Percentiles rank a stretch among this genome's conserved stretches.
Evolutionary conservation across 2,329 filamentous ascomycete species (phyloP).

Genomic region (Ceratocystis variospora): DNA sequence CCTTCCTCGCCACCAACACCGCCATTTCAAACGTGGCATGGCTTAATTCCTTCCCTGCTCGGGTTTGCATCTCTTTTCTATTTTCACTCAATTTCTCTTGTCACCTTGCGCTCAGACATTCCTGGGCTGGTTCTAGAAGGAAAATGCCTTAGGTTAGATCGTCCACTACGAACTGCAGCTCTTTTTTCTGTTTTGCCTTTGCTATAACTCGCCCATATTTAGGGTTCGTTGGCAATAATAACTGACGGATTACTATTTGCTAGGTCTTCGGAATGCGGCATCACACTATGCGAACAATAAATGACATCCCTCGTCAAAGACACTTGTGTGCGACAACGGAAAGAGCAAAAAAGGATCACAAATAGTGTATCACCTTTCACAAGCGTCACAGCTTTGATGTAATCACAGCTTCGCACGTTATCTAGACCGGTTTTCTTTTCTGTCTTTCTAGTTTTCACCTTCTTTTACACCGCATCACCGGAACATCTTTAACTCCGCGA

Average conservation of each 20-base stretch:
- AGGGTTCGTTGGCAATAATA: neutral
- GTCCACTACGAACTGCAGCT: neutral
- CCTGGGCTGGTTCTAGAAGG: constrained; percentile 7
- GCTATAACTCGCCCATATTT: neutral
- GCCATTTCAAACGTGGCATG: neutral
- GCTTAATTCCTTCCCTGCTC: neutral
- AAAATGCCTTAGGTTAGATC: neutral
- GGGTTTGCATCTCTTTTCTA: neutral
- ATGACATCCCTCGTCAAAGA: neutral
- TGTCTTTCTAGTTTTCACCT: neutral
- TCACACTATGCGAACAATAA: neutral
- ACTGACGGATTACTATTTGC: neutral
- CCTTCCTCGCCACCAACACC: neutral
- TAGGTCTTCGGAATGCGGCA: constrained; percentile 3
- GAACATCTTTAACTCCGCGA: neutral
- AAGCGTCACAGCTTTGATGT: neutral
- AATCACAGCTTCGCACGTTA: neutral
- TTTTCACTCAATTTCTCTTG: constrained; percentile 5
- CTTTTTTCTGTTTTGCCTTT: neutral
- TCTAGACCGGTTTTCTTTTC: neutral
- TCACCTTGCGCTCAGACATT: constrained; percentile 11
- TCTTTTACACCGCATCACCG: neutral
- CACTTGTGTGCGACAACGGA: neutral
- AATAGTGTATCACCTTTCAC: neutral
- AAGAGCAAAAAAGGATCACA: neutral